Evolutionary conservation across 2,329 filamentous ascomycete species (phyloP), one percentile per base, ranked within the genome.

Genomic region (Knufia petricola): DNA sequence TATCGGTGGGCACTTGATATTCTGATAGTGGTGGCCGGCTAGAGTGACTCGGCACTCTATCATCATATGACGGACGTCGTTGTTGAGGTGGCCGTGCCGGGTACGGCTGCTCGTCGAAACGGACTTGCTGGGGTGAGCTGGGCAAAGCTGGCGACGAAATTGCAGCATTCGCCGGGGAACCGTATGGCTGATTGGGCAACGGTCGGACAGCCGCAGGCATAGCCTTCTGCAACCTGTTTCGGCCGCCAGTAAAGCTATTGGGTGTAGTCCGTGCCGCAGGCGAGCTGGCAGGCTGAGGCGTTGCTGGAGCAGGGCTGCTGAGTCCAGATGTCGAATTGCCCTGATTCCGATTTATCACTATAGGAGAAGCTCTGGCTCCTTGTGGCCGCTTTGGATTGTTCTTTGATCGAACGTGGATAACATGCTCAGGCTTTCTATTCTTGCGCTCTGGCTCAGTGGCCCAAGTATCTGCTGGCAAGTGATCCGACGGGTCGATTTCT

Each of bases 401-500:
- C 36, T 59, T 50, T 49, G 61, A 52, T 23, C 69, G 69, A 54
- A 73, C 72, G 9, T 69, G 67, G 40, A 73, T 64, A 13, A 72
- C 68, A 21, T 73, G 66, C 40, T 72, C 70, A 19, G 70, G 66
- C 62, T 75, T 66, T 44, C 64, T 65, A 41, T 61, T 66, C 56
- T 81, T 82, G 32, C 72, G 71, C 54, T 81, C 77, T 1, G 79
- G 79, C 58, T 83, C 79, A 1, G 79, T 79, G 0, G 79, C 79
- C 79, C 79, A 83, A 1, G 77, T 78, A 52, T 81, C 75, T 2
- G 79, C 70, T 1, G 79, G 79, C 1, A 83, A 68, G 59, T 82
- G 78, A 60, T 83, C 79, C 0, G 78, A 80, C 3, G 79, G 79
- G 61, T 83, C 79, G 55, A 83, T 80, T 49, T 79, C 74, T 28